These are phyloP conservation scores for Colletotrichum acutatum DNA, from an alignment of 2,329 filamentous ascomycete species.

Conservation along the genomic window DNA sequence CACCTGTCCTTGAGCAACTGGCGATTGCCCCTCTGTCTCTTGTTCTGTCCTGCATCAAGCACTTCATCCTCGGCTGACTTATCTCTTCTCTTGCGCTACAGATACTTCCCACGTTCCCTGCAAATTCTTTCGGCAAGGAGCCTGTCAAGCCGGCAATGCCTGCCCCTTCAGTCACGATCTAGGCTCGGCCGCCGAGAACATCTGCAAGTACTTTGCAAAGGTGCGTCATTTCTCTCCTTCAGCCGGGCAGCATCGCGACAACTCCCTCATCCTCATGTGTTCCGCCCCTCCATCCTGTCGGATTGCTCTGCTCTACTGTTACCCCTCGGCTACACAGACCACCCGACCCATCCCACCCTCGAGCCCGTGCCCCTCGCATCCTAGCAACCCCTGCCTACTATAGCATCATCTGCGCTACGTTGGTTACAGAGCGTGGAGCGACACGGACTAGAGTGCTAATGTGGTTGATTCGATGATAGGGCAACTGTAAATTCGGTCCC, in stretches of 20 bases:
- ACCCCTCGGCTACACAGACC: slow-evolving; percentile 28
- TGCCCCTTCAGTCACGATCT: slow-evolving; percentile 97
- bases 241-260: neutral
- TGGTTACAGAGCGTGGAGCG: neutral
- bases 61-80: slow-evolving; percentile 26
- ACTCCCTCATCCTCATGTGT: neutral
- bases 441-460: slow-evolving; percentile 12
- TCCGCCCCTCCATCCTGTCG: slow-evolving; percentile 31
- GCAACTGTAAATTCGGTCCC: slow-evolving; percentile 98
- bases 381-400: slow-evolving; percentile 17
- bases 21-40: slow-evolving; percentile 4
- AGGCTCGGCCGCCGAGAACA: slow-evolving; percentile 83
- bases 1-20: slow-evolving; percentile 31
- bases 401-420: neutral
- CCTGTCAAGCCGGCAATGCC: slow-evolving; percentile 94
- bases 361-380: slow-evolving; percentile 9
- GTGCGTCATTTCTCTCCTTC: slow-evolving; percentile 58
- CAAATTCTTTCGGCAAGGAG: slow-evolving; percentile 98
- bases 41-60: slow-evolving; percentile 24
- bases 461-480: slow-evolving; percentile 61
- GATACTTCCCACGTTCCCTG: slow-evolving; percentile 97
- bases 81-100: slow-evolving; percentile 49
- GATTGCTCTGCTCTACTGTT: slow-evolving; percentile 20
- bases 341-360: neutral
- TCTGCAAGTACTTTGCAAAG: slow-evolving; percentile 99